Conservation (phyloP, 192 early-diverging fungal species). For the Kappamyces sp. region DNA sequence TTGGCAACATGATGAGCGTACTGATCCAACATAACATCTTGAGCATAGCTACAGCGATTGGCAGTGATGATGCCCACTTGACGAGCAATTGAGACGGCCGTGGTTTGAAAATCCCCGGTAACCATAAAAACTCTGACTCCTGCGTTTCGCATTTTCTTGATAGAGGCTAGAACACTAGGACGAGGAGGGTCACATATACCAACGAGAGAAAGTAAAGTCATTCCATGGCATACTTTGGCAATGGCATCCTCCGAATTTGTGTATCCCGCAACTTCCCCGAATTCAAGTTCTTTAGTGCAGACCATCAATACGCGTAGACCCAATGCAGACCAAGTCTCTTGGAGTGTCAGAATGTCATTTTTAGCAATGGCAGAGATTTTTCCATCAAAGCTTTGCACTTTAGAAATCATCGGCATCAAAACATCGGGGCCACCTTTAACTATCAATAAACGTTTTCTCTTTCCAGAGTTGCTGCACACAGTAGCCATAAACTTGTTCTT, state of each 20-base stretch:
- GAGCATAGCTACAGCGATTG: slow-evolving; percentile 25
- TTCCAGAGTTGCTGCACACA: background rate
- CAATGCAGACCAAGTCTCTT: no score
- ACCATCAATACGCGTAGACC: no score
- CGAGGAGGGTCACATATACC: slow-evolving; percentile 83
- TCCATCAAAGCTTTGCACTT: no score
- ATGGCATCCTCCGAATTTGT: no score
- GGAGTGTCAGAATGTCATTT: no score
- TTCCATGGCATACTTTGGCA: no score
- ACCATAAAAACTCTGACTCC: slow-evolving; percentile 73
- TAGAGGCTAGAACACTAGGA: slow-evolving; percentile 56
- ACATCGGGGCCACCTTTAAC: no score
- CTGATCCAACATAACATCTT: slow-evolving; percentile 10
- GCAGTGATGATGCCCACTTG: slow-evolving; percentile 69
- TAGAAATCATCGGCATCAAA: no score
- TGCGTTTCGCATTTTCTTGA: slow-evolving; percentile 54
- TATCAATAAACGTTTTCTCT: no score
- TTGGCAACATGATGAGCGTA: background rate
- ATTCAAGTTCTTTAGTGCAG: no score
- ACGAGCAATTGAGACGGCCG: slow-evolving; percentile 71
- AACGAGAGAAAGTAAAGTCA: slow-evolving; percentile 31
- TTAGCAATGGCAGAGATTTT: no score
- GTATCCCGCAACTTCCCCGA: no score
- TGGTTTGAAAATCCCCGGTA: slow-evolving; percentile 73
- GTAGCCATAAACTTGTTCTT: slow-evolving; percentile 53